Conservation (phyloP, 2,329 filamentous ascomycete species). For the Scleromitrula shiraiana region DNA sequence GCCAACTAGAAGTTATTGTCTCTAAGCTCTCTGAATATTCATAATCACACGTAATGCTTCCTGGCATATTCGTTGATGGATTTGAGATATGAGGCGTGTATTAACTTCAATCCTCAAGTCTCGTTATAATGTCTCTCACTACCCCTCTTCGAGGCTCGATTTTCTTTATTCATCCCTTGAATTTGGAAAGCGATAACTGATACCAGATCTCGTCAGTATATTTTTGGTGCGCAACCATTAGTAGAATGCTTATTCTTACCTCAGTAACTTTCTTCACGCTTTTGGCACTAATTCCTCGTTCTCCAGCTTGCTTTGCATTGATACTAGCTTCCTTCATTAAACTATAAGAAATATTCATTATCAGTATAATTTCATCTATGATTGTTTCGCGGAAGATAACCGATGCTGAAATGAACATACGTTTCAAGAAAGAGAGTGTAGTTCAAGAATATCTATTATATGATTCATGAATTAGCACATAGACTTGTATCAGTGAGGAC, state of each 20-base stretch:
- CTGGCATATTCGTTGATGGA: too few species aligned
- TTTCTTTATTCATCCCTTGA: conserved; percentile 7
- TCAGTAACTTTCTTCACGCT: conserved; percentile 71
- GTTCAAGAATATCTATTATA: conserved; percentile 68
- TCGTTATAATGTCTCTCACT: too few species aligned
- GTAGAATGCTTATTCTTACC: conserved; percentile 41
- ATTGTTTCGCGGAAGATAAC: neutral
- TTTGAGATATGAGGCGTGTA: too few species aligned
- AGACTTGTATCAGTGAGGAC: conserved; percentile 10
- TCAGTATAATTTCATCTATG: neutral
- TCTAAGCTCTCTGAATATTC: too few species aligned
- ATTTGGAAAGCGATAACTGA: conserved; percentile 6
- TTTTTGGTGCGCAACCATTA: neutral
- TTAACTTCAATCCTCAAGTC: too few species aligned
- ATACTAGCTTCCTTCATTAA: conserved; percentile 75
- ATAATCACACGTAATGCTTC: too few species aligned
- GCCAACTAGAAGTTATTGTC: too few species aligned
- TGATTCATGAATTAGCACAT: conserved; percentile 9
- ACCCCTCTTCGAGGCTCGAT: too few species aligned
- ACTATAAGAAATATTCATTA: conserved; percentile 35
- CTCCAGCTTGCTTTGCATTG: conserved; percentile 64
- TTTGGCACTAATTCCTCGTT: conserved; percentile 65
- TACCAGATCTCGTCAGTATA: neutral
- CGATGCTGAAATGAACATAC: too few species aligned
- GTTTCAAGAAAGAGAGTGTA: conserved; percentile 74